These are phyloP conservation scores for Colletotrichum sp. DNA, from an alignment of 2,329 filamentous ascomycete species.

Conservation along the genomic window DNA sequence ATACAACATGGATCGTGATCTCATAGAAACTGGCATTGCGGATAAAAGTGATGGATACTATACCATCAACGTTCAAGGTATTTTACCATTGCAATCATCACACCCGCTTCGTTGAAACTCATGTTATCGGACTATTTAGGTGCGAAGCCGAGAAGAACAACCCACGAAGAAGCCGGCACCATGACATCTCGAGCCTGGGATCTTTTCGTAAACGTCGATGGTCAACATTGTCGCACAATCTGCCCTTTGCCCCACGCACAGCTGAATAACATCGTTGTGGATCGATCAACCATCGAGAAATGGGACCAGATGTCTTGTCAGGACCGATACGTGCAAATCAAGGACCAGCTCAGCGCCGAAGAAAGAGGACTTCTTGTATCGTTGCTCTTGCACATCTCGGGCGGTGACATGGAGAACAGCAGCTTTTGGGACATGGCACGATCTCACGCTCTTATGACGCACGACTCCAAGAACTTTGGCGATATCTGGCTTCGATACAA, in stretches of 20 bases:
- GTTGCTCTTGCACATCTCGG: conserved; percentile 29
- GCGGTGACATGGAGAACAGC: conserved; percentile 28
- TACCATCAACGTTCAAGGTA: conserved; percentile 7
- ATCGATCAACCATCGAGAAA: conserved; percentile 17
- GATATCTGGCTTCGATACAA: conserved; percentile 29
- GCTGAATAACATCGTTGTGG: conserved; percentile 22
- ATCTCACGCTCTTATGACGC: conserved; percentile 25
- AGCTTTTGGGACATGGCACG: conserved; percentile 27
- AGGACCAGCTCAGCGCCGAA: conserved; percentile 28
- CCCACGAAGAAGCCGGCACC: conserved; percentile 29
- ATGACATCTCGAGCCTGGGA: conserved; percentile 27
- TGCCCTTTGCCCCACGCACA: conserved; percentile 28
- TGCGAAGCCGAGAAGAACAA: conserved; percentile 22
- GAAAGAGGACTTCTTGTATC: conserved; percentile 28
- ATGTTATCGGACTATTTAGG: not conserved
- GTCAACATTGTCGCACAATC: conserved; percentile 25
- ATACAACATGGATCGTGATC: conserved; percentile 42
- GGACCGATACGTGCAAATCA: conserved; percentile 33
- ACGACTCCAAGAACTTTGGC: conserved; percentile 27
- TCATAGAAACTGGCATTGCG: not conserved
- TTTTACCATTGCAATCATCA: not conserved
- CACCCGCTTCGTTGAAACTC: not conserved
- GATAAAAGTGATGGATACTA: conserved; percentile 12
- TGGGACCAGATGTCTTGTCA: conserved; percentile 31
- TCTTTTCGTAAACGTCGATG: conserved; percentile 32